Percentiles rank a stretch among this genome's conserved stretches.
These are phyloP conservation scores for Candolleomyces aberdarensis DNA, from an alignment of 768 basidiomycete species.

Conservation along the genomic window DNA sequence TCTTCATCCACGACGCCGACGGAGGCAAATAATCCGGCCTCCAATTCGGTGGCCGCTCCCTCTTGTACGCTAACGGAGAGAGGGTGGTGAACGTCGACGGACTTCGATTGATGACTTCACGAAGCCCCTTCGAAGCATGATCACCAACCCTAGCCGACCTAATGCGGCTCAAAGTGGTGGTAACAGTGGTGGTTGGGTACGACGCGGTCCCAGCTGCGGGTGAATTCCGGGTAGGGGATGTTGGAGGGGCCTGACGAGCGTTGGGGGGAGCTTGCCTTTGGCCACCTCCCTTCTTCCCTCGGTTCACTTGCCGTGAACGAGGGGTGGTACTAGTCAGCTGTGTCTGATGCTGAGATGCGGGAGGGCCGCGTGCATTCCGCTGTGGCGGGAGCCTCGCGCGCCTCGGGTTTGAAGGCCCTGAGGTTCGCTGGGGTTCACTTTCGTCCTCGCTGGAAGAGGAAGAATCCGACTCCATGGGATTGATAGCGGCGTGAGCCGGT, in stretches of 20 bases:
- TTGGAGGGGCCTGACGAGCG: no score
- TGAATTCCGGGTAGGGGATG: no score
- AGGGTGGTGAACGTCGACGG: background rate
- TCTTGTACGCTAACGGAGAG: background rate
- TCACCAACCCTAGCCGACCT: background rate
- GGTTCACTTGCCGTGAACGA: background rate
- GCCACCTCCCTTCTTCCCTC: no score
- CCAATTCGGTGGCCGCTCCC: slow-evolving; percentile 4
- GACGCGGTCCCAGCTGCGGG: no score
- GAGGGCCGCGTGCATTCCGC: background rate
- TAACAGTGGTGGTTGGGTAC: background rate
- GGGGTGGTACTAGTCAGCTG: background rate
- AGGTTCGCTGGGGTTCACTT: background rate
- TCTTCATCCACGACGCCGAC: slow-evolving; percentile 5
- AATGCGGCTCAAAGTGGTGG: background rate
- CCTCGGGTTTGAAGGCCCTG: background rate
- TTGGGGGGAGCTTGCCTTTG: no score
- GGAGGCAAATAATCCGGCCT: slow-evolving; percentile 5
- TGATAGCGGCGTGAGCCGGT: background rate
- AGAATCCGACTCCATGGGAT: background rate
- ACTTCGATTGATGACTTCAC: background rate
- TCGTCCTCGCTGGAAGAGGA: background rate
- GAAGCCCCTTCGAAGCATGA: background rate
- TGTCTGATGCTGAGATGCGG: background rate
- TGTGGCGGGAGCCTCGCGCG: no score